A percentile compares a stretch with the other conserved stretches of the same genome.
Conservation (phyloP, 163 green algal species). For the Smithsoniella earleae region DNA sequence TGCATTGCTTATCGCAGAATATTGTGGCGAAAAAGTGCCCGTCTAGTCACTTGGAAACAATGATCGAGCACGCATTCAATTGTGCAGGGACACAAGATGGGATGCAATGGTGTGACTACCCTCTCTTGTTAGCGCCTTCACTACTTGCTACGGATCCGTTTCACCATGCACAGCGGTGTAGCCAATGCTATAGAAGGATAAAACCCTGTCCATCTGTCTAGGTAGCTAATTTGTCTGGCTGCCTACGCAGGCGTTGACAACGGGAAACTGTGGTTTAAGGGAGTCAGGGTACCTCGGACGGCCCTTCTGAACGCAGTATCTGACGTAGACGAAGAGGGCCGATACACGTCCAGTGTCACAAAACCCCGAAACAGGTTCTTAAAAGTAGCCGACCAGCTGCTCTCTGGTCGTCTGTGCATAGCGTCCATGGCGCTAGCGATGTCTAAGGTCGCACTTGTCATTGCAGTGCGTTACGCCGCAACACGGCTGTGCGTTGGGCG, state of each 20-base stretch:
- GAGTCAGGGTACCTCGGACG: conserved; percentile 63
- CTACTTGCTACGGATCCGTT: background rate
- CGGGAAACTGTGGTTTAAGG: conserved; percentile 78
- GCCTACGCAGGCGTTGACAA: conserved; percentile 92
- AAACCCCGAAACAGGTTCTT: conserved; percentile 50
- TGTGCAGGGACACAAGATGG: conserved; percentile 92
- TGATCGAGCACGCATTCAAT: no score
- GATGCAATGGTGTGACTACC: conserved; percentile 27
- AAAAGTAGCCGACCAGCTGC: conserved; percentile 76
- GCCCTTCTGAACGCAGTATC: conserved; percentile 71
- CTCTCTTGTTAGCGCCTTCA: background rate
- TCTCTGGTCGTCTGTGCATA: conserved; percentile 84
- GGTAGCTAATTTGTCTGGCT: no score
- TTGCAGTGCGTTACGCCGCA: conserved; percentile 71
- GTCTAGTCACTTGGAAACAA: no score
- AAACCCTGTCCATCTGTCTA: background rate
- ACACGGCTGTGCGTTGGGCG: conserved; percentile 67
- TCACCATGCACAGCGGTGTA: no score
- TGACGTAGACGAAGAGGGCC: conserved; percentile 50
- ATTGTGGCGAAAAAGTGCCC: no score
- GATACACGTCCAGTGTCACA: conserved; percentile 52
- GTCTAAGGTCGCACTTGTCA: conserved; percentile 70
- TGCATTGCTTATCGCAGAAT: no score
- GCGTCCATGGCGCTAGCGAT: conserved; percentile 60
- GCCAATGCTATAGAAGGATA: background rate